A percentile compares a stretch with the other conserved stretches of the same genome.
Evolutionary conservation across 1,284 basidiomycete genomes (phyloP).

Genomic region (Agaricales sp.): DNA sequence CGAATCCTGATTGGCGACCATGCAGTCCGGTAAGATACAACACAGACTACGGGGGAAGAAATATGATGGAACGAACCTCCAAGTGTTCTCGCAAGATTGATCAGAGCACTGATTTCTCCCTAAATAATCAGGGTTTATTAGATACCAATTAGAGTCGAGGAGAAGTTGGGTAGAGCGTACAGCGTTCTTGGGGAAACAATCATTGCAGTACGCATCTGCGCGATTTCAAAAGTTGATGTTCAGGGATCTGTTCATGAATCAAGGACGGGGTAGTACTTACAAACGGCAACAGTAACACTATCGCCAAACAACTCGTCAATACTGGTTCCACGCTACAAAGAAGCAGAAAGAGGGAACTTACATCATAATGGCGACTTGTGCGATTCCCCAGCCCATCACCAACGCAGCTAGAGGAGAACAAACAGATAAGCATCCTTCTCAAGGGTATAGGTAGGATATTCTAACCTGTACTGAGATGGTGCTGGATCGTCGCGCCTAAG

Average conservation of each 20-base stretch:
- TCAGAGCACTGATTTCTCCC: conserved; percentile 39
- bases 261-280: conserved; percentile 11
- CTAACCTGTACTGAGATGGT: conserved; percentile 18
- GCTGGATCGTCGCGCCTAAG: conserved; percentile 26
- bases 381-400: conserved; percentile 35
- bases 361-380: conserved; percentile 20
- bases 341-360: neutral
- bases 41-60: too few species aligned
- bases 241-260: too few species aligned
- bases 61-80: conserved; percentile 20
- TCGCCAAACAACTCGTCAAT: too few species aligned
- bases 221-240: too few species aligned
- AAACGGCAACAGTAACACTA: conserved; percentile 32
- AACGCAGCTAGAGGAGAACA: conserved; percentile 22
- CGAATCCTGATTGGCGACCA: conserved; percentile 30
- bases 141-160: neutral
- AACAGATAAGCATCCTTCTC: too few species aligned
- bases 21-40: too few species aligned
- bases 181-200: conserved; percentile 24
- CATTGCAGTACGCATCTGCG: conserved; percentile 20
- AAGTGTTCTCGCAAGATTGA: conserved; percentile 36
- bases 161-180: too few species aligned
- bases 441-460: too few species aligned
- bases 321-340: too few species aligned
- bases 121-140: conserved; percentile 4